Evolutionary conservation across 1,284 basidiomycete genomes (phyloP).

Genomic region (Inonotus hispidus): DNA sequence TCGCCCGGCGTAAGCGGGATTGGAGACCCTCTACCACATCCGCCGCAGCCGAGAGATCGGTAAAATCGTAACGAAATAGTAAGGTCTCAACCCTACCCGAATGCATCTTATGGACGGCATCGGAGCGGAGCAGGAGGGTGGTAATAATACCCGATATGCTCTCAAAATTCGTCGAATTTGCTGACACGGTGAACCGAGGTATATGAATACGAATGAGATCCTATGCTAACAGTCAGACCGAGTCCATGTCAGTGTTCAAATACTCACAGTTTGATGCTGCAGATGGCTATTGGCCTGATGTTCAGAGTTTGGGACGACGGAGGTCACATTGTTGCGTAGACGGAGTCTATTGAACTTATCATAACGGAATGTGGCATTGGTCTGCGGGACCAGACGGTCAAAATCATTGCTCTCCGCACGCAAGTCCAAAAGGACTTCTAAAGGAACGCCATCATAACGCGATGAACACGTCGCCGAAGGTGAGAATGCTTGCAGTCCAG

Average conservation of each 20-base stretch:
- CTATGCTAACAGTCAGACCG: constrained; percentile 33
- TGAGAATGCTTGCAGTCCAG: constrained; percentile 86
- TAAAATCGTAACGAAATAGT: constrained; percentile 88
- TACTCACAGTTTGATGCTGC: constrained; percentile 69
- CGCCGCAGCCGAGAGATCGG: constrained; percentile 66
- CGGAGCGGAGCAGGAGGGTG: constrained; percentile 83
- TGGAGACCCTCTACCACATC: constrained; percentile 74
- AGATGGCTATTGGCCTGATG: constrained; percentile 58
- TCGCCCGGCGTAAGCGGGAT: constrained; percentile 62
- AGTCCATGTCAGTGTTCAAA: constrained; percentile 5
- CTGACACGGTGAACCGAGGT: constrained; percentile 86
- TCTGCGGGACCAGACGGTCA: constrained; percentile 87
- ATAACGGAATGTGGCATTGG: constrained; percentile 81
- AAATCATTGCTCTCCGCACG: constrained; percentile 79
- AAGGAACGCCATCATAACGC: constrained; percentile 59
- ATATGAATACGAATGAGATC: constrained; percentile 80
- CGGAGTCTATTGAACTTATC: constrained; percentile 95
- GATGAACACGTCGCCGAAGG: constrained; percentile 46
- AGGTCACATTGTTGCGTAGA: constrained; percentile 66
- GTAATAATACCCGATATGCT: constrained; percentile 88
- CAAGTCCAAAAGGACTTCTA: constrained; percentile 85
- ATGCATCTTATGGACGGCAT: constrained; percentile 76
- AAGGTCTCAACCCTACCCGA: constrained; percentile 79
- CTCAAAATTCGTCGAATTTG: constrained; percentile 81
- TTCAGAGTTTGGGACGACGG: constrained; percentile 35